Conservation (phyloP, 768 basidiomycete species). For the Kwoniella sp. region DNA sequence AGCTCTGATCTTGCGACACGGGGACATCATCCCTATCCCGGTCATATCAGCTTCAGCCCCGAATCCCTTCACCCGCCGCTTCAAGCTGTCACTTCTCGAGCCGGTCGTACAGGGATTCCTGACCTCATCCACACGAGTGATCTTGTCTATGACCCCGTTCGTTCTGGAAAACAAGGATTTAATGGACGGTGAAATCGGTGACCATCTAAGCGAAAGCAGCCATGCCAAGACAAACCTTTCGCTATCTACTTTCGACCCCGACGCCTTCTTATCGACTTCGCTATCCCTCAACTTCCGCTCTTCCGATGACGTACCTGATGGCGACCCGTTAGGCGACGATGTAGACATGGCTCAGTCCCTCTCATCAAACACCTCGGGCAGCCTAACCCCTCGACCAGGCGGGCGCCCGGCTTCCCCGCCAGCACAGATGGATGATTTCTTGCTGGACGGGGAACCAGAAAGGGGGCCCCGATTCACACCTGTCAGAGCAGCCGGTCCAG, state of each 20-base stretch:
- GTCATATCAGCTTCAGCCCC: neutral
- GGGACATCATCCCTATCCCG: constrained; percentile 6
- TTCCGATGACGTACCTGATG: neutral
- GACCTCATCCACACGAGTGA: constrained; percentile 56
- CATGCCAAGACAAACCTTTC: constrained; percentile 19
- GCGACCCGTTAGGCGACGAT: too few species aligned
- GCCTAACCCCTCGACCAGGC: constrained; percentile 37
- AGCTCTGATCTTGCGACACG: constrained; percentile 32
- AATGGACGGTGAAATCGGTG: constrained; percentile 3
- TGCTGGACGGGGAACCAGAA: constrained; percentile 4
- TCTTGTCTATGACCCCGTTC: constrained; percentile 51
- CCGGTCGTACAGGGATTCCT: constrained; percentile 71
- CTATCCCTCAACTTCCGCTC: constrained; percentile 10
- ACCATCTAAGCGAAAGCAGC: constrained; percentile 3
- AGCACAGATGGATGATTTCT: constrained; percentile 12
- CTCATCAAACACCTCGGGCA: constrained; percentile 29
- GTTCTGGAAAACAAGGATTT: neutral
- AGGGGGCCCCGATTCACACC: constrained; percentile 23
- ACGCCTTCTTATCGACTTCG: constrained; percentile 40
- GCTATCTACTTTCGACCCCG: constrained; percentile 43
- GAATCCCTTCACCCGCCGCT: constrained; percentile 5
- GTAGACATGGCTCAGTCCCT: constrained; percentile 12
- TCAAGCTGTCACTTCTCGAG: constrained; percentile 59
- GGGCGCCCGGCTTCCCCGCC: constrained; percentile 12
- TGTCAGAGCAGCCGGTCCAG: constrained; percentile 12